These are phyloP conservation scores for Aspergillus nidulans DNA, from an alignment of 495 filamentous ascomycete species.

Conservation along the genomic window DNA sequence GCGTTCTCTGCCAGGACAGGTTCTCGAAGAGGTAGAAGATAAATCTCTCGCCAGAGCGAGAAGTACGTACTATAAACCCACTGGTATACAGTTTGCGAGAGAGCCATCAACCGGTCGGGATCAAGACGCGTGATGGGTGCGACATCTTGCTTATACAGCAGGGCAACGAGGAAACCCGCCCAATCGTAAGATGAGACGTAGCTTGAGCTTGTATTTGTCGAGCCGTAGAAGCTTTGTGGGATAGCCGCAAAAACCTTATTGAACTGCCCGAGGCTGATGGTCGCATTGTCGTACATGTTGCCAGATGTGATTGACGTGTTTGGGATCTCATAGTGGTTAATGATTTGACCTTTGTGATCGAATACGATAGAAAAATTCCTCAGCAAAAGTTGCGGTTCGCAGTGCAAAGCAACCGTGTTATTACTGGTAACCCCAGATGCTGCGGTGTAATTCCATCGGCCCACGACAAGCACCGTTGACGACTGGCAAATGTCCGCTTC, in stretches of 20 bases:
- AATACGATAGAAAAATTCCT: conserved; percentile 29
- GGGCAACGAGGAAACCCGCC: conserved; percentile 38
- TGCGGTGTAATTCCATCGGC: conserved; percentile 36
- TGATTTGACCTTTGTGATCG: conserved; percentile 33
- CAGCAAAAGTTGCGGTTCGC: conserved; percentile 27
- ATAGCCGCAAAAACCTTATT: conserved; percentile 41
- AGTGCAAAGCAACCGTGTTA: conserved; percentile 38
- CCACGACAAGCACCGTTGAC: conserved; percentile 34
- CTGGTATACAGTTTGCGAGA: conserved; percentile 35
- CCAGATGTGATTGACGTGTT: conserved; percentile 25
- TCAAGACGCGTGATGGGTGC: conserved; percentile 26
- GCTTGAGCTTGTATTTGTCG: conserved; percentile 22
- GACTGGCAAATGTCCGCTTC: conserved; percentile 31
- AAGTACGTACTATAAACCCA: conserved; percentile 44
- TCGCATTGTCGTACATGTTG: conserved; percentile 37
- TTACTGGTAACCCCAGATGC: conserved; percentile 20
- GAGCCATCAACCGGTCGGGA: conserved; percentile 19
- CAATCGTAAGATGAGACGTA: conserved; percentile 38
- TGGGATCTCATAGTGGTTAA: conserved; percentile 13
- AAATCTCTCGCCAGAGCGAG: conserved; percentile 35
- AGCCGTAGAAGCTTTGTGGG: conserved; percentile 33
- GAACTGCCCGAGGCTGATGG: conserved; percentile 37
- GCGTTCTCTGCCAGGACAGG: conserved; percentile 22
- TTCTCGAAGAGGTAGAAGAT: conserved; percentile 26
- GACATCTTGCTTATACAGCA: conserved; percentile 30